Conservation (phyloP, 768 basidiomycete genomes). For the Pisolithus marmoratus region DNA sequence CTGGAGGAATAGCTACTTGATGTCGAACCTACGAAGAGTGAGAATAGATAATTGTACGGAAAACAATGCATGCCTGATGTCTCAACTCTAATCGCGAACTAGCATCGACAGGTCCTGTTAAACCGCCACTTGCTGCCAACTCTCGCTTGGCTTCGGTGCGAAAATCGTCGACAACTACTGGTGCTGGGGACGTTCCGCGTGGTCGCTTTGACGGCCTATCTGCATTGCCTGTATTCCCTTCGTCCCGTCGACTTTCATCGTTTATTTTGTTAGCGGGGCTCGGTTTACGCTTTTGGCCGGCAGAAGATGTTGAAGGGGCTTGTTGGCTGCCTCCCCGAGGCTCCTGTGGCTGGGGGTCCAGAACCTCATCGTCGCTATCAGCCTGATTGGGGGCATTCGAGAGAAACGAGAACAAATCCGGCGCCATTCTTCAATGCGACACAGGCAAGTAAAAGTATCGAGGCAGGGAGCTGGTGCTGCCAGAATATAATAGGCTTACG, state of each 20-base stretch:
- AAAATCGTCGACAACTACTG: constrained; percentile 88
- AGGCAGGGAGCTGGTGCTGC: too few relatives aligned
- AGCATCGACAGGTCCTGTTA: constrained; percentile 67
- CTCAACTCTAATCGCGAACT: constrained; percentile 69
- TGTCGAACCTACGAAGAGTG: constrained; percentile 66
- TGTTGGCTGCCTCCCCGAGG: neutral
- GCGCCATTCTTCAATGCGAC: constrained; percentile 12
- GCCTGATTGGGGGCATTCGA: constrained; percentile 15
- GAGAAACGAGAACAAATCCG: constrained; percentile 29
- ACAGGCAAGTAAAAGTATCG: too few relatives aligned
- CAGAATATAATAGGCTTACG: too few relatives aligned
- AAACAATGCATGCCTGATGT: constrained; percentile 51
- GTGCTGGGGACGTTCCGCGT: constrained; percentile 57
- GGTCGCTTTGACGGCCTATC: constrained; percentile 46
- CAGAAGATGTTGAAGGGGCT: neutral
- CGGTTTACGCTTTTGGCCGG: constrained; percentile 22
- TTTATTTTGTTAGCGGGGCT: constrained; percentile 5
- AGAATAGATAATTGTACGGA: neutral
- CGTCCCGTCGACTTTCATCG: neutral
- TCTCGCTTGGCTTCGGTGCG: constrained; percentile 92
- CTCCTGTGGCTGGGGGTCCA: neutral
- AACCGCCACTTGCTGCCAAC: constrained; percentile 81
- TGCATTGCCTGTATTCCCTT: constrained; percentile 22
- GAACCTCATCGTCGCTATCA: constrained; percentile 23
- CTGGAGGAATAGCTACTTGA: constrained; percentile 92